Evolutionary conservation across 768 basidiomycete genomes (phyloP), one percentile per base, ranked within the genome.

Genomic region (Cytidiella melzeri): DNA sequence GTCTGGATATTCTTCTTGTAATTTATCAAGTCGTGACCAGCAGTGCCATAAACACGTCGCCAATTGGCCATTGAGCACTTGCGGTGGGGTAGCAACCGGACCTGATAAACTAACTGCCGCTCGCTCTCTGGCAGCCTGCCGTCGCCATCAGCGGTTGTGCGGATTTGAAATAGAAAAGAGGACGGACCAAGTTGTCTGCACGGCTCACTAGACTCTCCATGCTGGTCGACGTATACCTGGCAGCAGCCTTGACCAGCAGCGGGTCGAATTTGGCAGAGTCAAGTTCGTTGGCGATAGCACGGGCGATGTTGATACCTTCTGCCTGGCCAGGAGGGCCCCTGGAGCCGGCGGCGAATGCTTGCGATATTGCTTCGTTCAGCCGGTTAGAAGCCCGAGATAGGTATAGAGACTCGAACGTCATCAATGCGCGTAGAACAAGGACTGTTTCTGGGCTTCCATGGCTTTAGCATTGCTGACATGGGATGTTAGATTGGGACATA

Each of bases 241-340:
- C 90, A 6, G 96, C 83, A 5, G 82, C 74, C 51, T 76, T 77
- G 10, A 91, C 81, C 12, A 99, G 71, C 30, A 98, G 64, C 0
- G 95, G 95, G 67, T 99, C 96, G 62, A 95, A 96, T 53, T 84
- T 77, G 12, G 92, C 92, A 2, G 91, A 81, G 64, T 97, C 93
- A 4, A 99, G 77, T 60, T 98, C 96, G 63, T 98, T 98, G 23
- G 81, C 80, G 19, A 94, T 73, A 1, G 79, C 75, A 9, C 96
- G 75, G 1, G 87, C 84, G 15, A 93, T 73, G 45, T 81, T 81
- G 2, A 82, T 67, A 11, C 90, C 96, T 47, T 97, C 93, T 34
- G 72, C 76, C 25, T 80, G 69, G 0, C 83, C 83, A 2, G 91
- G 92, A 9, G 84, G 86, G 5, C 74, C 66, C 20, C 86, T 82